Evolutionary conservation across 2,329 filamentous ascomycete genomes (phyloP), one percentile per base, ranked within the genome.

Genomic region (Trichothecium roseum): DNA sequence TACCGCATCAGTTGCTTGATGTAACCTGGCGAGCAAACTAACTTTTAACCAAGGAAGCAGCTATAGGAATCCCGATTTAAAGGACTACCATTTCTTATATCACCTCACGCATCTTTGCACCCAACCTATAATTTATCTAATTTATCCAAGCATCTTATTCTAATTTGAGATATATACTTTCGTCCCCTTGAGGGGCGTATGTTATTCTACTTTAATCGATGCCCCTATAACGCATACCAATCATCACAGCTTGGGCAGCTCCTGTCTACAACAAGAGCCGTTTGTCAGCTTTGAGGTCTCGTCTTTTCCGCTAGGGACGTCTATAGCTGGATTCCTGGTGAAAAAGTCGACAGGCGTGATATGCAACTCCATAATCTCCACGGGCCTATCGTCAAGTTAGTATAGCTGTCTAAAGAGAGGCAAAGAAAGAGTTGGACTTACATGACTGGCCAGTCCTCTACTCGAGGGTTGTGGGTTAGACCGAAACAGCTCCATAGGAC

Each of bases 381-480:
- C 66, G 0, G 75, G 75, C 38, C 38, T 40, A 22, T n/a, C 4
- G 2, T n/a, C 4, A 22, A 24, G 22, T 34, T 22, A 15, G 3
- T 15, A 22, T 6, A 13, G 13, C 16, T 20, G 18, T 14, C 26
- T 35, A 22, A 10, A 26, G 12, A 14, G 13, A 36, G 9, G 8
- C 15, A 20, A 27, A 9, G 24, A 9, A 4, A n/a, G 12, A 4
- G 4, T 18, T 9, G 18, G 8, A 29, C 62, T 59, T 39, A 65
- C 78, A 82, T 81, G 17, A 82, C 73, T 0, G 77, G 78, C 59
- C 78, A 82, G 48, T 82, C 78, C 47, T 83, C 78, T 8, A 72
- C 65, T 2, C 76, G 61, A 0, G 77, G 76, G 27, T 78, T 72
- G 42, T 82, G 78, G 22, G 78, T 81, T 13, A 80, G 66, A 14